phyloP scores from a whole-genome alignment of 2,329 filamentous ascomycete species.

The Dryadomyces sulphureus region DNA sequence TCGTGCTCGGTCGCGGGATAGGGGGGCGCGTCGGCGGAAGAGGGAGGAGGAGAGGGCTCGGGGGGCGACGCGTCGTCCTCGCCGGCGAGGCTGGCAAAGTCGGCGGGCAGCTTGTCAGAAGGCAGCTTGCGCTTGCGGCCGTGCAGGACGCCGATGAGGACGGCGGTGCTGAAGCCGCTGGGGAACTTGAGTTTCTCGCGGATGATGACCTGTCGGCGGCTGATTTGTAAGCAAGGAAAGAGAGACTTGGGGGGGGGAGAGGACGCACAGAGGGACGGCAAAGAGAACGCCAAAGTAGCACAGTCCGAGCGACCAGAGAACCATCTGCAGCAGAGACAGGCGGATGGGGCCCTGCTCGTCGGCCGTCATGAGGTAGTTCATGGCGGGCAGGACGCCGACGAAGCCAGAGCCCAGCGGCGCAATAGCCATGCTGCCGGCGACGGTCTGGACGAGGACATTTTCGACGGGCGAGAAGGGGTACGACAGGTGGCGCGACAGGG shows the following conservation, averaged over 20 bases:
- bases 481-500: conserved; percentile 54
- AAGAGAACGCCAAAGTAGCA: conserved; percentile 97
- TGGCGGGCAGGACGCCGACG: conserved; percentile 83
- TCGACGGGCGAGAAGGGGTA: conserved; percentile 87
- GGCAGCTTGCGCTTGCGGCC: conserved; percentile 23
- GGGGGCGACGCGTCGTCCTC: conserved; percentile 1
- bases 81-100: conserved; percentile 16
- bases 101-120: conserved; percentile 8
- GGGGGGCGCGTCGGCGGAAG: neutral
- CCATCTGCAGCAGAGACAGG: conserved; percentile 59
- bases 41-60: neutral
- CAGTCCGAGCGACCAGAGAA: conserved; percentile 82
- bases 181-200: conserved; percentile 86
- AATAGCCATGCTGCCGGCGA: conserved; percentile 87
- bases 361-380: conserved; percentile 67
- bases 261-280: conserved; percentile 60
- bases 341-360: conserved; percentile 67
- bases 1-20: conserved; percentile 9
- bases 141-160: conserved; percentile 84
- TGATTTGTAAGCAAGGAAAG: conserved; percentile 12
- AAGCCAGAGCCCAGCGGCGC: conserved; percentile 96
- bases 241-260: neutral
- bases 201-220: conserved; percentile 79
- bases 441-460: conserved; percentile 92
- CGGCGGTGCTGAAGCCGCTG: conserved; percentile 84